These are phyloP conservation scores for Cladophialophora chaetospira DNA, from an alignment of 2,329 filamentous ascomycete genomes.

Conservation along the genomic window DNA sequence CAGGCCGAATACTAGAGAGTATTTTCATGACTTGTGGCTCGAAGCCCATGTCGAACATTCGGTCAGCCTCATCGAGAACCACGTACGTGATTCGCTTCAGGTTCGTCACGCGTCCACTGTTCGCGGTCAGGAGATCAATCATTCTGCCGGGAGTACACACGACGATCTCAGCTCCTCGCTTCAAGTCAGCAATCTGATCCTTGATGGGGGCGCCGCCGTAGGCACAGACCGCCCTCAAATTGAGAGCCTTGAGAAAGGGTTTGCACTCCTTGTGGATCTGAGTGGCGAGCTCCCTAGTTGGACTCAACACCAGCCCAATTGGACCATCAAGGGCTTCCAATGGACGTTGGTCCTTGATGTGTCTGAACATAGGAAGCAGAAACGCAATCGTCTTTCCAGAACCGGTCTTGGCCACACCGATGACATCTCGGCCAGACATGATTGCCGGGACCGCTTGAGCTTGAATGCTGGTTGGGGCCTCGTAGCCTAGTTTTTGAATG, in stretches of 20 bases:
- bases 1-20: constrained; percentile 84
- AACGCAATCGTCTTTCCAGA: constrained; percentile 98
- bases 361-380: constrained; percentile 92
- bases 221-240: constrained; percentile 83
- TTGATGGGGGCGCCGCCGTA: constrained; percentile 96
- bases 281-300: constrained; percentile 87
- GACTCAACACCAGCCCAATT: constrained; percentile 85
- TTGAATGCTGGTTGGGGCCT: constrained; percentile 90
- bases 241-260: constrained; percentile 85
- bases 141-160: constrained; percentile 93
- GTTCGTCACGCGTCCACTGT: constrained; percentile 91
- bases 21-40: constrained; percentile 98
- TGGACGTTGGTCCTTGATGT: constrained; percentile 89
- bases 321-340: constrained; percentile 84
- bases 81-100: constrained; percentile 87
- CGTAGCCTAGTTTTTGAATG: constrained; percentile 77
- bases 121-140: constrained; percentile 92
- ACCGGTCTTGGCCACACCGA: constrained; percentile 95
- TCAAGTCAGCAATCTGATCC: constrained; percentile 94
- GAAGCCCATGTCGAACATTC: constrained; percentile 99
- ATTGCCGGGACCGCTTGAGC: constrained; percentile 91
- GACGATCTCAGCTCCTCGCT: constrained; percentile 91
- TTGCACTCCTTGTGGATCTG: constrained; percentile 96
- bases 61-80: constrained; percentile 94
- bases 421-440: constrained; percentile 93